Base-by-base conservation (phyloP, 352 stramenopile genomes). In the Phytophthora pluvialis region DNA sequence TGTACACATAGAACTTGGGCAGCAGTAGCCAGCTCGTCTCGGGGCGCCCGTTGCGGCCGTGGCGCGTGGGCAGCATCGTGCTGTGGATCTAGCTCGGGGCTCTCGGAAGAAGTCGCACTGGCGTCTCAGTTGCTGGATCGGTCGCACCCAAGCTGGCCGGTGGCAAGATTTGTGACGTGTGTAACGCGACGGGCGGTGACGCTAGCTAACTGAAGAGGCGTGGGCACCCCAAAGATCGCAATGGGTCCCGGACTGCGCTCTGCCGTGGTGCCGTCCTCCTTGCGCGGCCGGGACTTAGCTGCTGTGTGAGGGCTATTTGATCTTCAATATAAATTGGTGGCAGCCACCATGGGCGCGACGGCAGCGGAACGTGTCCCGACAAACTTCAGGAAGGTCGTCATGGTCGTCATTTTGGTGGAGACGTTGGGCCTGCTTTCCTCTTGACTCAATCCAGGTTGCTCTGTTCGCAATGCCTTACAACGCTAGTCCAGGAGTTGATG, bases 1-100 rank as follows among this genome's bases (percentile, higher is more conserved):
- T 6, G 65, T 92, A 94, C 46, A 94, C 76, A 72, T 90, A 90
- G 35, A 77, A 54, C 61, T 80, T 84, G 38, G 83, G 81, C 35
- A 92, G 67, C 45, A 92, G 72, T 70, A 94, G 72, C 83, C 83
- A 94, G 49, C 73, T 88, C 46, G 73, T 86, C 60, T 88, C 78
- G 43, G 76, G 65, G 21, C 69, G 72, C 16, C 66, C 67, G 28
- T 73, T 73, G 43, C 61, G 69, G 54, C 69, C 69, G 42, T 76
- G 52, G 15, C 73, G 70, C 54, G 60, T 78, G 49, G 73, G 70
- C 36, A 81, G 58, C 73, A 81, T 81, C 62, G 44, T 46, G 21
- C 29, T 40, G 39, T 59, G 43, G 16, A 39, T 60, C 58, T 50
- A 21, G 25, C 39, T 38, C 6, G 29, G n/a, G 13, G 29, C 25